Evolutionary conservation across 495 filamentous ascomycete genomes (phyloP).

Genomic region (Tuber microsphaerosporum): DNA sequence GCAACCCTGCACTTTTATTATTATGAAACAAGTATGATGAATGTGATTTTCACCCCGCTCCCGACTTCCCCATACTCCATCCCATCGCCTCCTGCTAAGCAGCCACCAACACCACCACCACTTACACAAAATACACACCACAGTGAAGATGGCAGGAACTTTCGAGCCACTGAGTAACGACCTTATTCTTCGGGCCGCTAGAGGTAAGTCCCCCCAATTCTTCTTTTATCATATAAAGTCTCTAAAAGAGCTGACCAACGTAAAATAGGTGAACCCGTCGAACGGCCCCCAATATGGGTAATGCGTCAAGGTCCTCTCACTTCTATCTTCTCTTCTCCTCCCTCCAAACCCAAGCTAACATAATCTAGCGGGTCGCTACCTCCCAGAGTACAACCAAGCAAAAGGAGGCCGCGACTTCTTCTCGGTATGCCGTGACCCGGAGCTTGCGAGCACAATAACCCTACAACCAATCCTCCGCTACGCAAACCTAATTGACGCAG

Average conservation of each 20-base stretch:
- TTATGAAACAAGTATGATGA: background rate
- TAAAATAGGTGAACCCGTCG: conserved; percentile 71
- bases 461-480: conserved; percentile 90
- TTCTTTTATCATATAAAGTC: conserved; percentile 14
- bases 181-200: conserved; percentile 75
- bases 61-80: background rate
- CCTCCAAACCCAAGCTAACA: conserved; percentile 12
- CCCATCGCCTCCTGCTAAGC: background rate
- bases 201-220: conserved; percentile 53
- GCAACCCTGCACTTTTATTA: background rate
- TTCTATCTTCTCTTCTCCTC: background rate
- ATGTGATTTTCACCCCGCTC: conserved; percentile 2
- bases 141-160: conserved; percentile 50
- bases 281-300: conserved; percentile 92
- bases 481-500: conserved; percentile 82
- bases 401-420: conserved; percentile 91
- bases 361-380: conserved; percentile 77
- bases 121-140: conserved; percentile 7
- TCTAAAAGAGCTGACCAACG: conserved; percentile 7
- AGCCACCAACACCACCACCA: conserved; percentile 10
- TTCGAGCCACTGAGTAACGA: conserved; percentile 86
- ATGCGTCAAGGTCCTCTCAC: conserved; percentile 78
- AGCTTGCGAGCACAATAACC: conserved; percentile 84
- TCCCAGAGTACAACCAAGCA: conserved; percentile 83
- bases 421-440: conserved; percentile 86